Conservation (phyloP, 257 asterid species). For the Handroanthus guayacan region DNA sequence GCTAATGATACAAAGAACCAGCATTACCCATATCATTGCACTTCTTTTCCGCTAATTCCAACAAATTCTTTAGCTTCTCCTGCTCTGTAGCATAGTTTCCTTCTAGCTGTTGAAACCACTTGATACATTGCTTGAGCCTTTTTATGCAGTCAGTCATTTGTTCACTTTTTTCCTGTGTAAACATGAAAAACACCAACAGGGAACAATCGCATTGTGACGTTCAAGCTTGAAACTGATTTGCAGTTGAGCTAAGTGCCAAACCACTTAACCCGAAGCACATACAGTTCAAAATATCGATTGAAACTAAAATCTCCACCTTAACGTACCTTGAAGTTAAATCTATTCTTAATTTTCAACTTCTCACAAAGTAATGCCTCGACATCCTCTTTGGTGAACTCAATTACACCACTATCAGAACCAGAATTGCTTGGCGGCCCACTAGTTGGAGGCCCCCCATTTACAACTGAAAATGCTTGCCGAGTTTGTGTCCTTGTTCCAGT, state of each 20-base stretch:
- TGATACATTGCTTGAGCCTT: constrained; percentile 79
- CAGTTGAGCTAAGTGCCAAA: background rate
- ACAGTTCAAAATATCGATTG: constrained; percentile 26
- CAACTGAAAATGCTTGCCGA: constrained; percentile 77
- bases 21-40: constrained; percentile 61
- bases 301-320: constrained; percentile 9
- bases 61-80: constrained; percentile 55
- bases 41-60: constrained; percentile 78
- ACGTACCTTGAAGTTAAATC: constrained; percentile 56
- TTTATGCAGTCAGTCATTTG: constrained; percentile 68
- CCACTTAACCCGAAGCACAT: background rate
- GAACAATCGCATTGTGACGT: background rate
- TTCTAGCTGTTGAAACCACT: constrained; percentile 90
- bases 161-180: constrained; percentile 77
- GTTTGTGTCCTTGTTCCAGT: constrained; percentile 52
- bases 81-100: constrained; percentile 61
- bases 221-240: constrained; percentile 17
- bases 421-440: constrained; percentile 75
- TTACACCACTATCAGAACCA: constrained; percentile 61
- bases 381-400: constrained; percentile 78
- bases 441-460: constrained; percentile 66
- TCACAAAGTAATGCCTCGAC: constrained; percentile 75
- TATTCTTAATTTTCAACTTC: constrained; percentile 72
- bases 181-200: constrained; percentile 22
- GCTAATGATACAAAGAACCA: constrained; percentile 20